Evolutionary conservation across 164 flowering plant genomes (phyloP), one percentile per base, ranked within the genome.

Genomic region (Aristolochia contorta): DNA sequence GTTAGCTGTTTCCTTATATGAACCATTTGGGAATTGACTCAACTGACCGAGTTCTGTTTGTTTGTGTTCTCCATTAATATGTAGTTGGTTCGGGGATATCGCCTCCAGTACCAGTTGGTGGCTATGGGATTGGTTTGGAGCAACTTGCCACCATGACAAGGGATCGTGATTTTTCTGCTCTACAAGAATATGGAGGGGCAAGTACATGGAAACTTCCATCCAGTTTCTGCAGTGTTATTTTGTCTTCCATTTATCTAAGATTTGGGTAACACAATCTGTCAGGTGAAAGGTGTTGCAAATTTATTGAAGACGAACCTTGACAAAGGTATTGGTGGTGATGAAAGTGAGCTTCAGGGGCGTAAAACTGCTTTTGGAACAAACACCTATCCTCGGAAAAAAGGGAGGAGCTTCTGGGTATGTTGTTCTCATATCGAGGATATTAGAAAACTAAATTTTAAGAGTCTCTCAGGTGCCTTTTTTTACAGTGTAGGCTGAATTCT

Each of bases 371-470:
- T 80, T 79, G 99, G 99, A 16, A 76, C 92, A 58, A 94, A 94
- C 67, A 88, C 88, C 18, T 94, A 94, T 72, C 97, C 99, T 56
- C 78, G 72, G n/a, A 91, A 94, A 62, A 84, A 88, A 65, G 89
- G 88, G 27, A 77, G 89, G 56, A 85, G 84, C 63, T 94, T 94
- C 57, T 86, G 78, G 89, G 99, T 93, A 77, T 62, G 32, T 57
- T 41, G 41, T 54, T 58, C 1, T 18, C 53, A 7, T 37, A 6
- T 37, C 7, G 43, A 37, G 43, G 43, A 37, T 37, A 37, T 37
- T 7, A 8, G 43, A 0, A 37, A 37, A 3, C 43, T 37, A 10
- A 37, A 10, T 37, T 37, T 6, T 10, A 37, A 37, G 10, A 37
- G 43, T 37, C 7, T 37, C 7, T 10, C 9, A 3, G 43, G 43